Evolutionary conservation across 345 rosid species (phyloP).

Genomic region (Sisymbrium irio): DNA sequence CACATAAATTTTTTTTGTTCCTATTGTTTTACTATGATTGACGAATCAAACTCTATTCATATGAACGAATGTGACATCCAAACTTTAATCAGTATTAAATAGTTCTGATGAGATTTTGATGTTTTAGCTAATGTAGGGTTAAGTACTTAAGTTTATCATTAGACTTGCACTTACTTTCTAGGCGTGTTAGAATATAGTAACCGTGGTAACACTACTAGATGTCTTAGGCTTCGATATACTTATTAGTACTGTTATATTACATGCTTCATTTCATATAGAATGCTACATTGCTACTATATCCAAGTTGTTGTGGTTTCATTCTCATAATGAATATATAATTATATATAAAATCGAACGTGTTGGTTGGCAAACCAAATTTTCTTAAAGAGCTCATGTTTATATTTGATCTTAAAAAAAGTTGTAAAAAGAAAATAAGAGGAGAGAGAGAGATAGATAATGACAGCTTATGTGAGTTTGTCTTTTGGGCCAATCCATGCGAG

Average conservation of each 20-base stretch:
- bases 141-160: slow-evolving; percentile 19
- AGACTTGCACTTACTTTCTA: not conserved
- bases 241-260: not conserved
- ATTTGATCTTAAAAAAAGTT: not conserved
- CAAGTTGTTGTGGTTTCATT: slow-evolving; percentile 28
- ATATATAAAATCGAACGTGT: slow-evolving; percentile 9
- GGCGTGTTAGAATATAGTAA: slow-evolving; percentile 17
- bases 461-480: slow-evolving; percentile 34
- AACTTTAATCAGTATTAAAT: not conserved
- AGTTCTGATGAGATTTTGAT: slow-evolving; percentile 11
- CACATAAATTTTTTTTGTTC: not conserved
- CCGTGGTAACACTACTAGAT: not conserved
- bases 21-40: not conserved
- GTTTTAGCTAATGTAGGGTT: slow-evolving; percentile 21
- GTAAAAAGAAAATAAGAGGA: not conserved
- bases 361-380: slow-evolving; percentile 22
- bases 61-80: not conserved
- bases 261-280: slow-evolving; percentile 17
- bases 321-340: slow-evolving; percentile 3
- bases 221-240: not conserved
- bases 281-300: slow-evolving; percentile 9
- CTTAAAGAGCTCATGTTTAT: slow-evolving; percentile 8
- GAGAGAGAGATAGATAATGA: slow-evolving; percentile 16
- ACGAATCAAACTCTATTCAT: not conserved
- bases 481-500: slow-evolving; percentile 23